phyloP scores from a whole-genome alignment of 1,284 basidiomycete genomes.

The Agroathelia rolfsii region DNA sequence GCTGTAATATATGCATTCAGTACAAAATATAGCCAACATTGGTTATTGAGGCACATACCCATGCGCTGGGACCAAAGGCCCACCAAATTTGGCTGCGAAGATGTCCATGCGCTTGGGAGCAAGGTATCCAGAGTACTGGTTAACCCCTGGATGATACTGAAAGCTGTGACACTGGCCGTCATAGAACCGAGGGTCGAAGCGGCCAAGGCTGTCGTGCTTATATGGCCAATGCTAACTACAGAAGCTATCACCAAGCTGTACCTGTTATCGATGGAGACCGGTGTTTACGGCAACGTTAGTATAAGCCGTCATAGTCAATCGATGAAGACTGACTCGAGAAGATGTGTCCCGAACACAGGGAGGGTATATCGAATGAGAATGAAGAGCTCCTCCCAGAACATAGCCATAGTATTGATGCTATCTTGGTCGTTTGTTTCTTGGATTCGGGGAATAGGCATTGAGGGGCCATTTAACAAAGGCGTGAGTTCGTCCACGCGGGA shows the following conservation, averaged over 20 bases:
- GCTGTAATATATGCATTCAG: slow-evolving; percentile 28
- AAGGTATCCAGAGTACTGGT: slow-evolving; percentile 82
- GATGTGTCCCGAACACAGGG: slow-evolving; percentile 63
- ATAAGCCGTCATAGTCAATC: too few species aligned
- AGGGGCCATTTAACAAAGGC: slow-evolving; percentile 8
- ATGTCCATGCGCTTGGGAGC: slow-evolving; percentile 87
- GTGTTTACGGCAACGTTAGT: too few species aligned
- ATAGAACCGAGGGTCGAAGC: slow-evolving; percentile 82
- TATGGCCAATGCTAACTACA: slow-evolving; percentile 78
- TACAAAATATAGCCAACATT: too few species aligned
- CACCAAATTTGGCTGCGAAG: slow-evolving; percentile 70
- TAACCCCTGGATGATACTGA: slow-evolving; percentile 79
- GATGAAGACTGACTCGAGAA: too few species aligned
- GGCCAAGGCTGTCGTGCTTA: slow-evolving; percentile 75
- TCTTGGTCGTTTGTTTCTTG: too few species aligned
- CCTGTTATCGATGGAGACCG: too few species aligned
- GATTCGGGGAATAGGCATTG: too few species aligned
- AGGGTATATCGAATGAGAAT: slow-evolving; percentile 55
- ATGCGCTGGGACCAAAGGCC: slow-evolving; percentile 89
- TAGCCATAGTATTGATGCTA: slow-evolving; percentile 19
- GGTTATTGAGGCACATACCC: slow-evolving; percentile 53
- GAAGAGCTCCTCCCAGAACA: slow-evolving; percentile 50
- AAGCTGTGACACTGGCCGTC: slow-evolving; percentile 69
- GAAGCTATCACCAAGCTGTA: slow-evolving; percentile 67
- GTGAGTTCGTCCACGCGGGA: slow-evolving; percentile 7